phyloP scores from a whole-genome alignment of 1,284 basidiomycete genomes.

The Apiotrichum gamsii region DNA sequence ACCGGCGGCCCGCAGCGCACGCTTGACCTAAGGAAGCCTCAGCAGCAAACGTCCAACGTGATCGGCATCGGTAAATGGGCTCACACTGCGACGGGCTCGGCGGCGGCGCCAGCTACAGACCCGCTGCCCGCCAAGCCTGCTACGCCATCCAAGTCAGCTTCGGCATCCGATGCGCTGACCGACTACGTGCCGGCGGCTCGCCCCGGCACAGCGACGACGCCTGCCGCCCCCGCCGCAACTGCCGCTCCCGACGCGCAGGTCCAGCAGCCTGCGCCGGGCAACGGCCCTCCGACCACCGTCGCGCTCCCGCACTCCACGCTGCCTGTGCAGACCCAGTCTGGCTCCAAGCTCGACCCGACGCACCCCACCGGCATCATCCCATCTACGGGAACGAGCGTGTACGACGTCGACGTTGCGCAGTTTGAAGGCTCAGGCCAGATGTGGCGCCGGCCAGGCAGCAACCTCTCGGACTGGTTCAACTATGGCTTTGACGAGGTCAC shows the following conservation, averaged over 20 bases:
- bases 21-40: slow-evolving; percentile 34
- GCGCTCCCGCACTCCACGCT: slow-evolving; percentile 34
- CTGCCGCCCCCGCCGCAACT: slow-evolving; percentile 26
- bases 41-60: slow-evolving; percentile 31
- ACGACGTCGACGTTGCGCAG: slow-evolving; percentile 77
- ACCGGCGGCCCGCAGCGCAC: slow-evolving; percentile 27
- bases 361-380: slow-evolving; percentile 54
- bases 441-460: slow-evolving; percentile 87
- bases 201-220: slow-evolving; percentile 47
- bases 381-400: slow-evolving; percentile 63
- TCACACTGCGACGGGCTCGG: slow-evolving; percentile 33
- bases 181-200: slow-evolving; percentile 84
- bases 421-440: slow-evolving; percentile 69
- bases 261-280: slow-evolving; percentile 15
- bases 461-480: slow-evolving; percentile 98
- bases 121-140: slow-evolving; percentile 7
- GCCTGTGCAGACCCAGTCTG: slow-evolving; percentile 24
- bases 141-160: slow-evolving; percentile 29
- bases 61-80: slow-evolving; percentile 46
- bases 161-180: slow-evolving; percentile 66
- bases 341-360: slow-evolving; percentile 57
- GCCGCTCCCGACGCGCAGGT: slow-evolving; percentile 29
- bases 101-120: slow-evolving; percentile 21
- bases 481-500: slow-evolving; percentile 97
- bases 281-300: slow-evolving; percentile 18